Conservation (phyloP, 768 basidiomycete species). For the Phanerochaete sordida region DNA sequence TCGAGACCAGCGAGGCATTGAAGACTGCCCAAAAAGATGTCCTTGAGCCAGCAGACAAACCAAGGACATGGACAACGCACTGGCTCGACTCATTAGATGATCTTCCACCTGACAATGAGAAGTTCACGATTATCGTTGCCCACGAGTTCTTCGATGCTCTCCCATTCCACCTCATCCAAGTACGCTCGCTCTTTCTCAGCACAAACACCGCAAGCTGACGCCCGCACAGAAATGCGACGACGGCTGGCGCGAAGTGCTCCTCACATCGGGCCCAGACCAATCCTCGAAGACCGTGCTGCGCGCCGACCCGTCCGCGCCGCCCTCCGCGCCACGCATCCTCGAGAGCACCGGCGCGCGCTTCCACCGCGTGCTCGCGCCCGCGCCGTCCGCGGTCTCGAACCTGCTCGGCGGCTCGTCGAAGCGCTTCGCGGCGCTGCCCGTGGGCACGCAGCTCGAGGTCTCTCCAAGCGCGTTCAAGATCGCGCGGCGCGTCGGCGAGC, state of each 20-base stretch:
- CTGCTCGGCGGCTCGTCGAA: slow-evolving; percentile 63
- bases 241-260: slow-evolving; percentile 86
- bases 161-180: slow-evolving; percentile 88
- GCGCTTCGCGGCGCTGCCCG: slow-evolving; percentile 64
- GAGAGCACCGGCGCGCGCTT: slow-evolving; percentile 32
- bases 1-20: slow-evolving; percentile 77
- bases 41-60: slow-evolving; percentile 33
- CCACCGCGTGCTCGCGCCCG: slow-evolving; percentile 61
- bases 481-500: slow-evolving; percentile 62
- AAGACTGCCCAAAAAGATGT: slow-evolving; percentile 56
- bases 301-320: slow-evolving; percentile 1
- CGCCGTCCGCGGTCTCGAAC: slow-evolving; percentile 48
- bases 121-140: slow-evolving; percentile 84
- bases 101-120: slow-evolving; percentile 43
- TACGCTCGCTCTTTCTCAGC: slow-evolving; percentile 27
- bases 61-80: slow-evolving; percentile 36
- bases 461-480: slow-evolving; percentile 67
- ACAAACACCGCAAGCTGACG: background rate
- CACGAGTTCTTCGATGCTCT: slow-evolving; percentile 99
- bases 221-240: slow-evolving; percentile 59
- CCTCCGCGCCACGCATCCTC: background rate
- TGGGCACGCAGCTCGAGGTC: slow-evolving; percentile 78
- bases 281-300: slow-evolving; percentile 25
- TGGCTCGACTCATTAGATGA: slow-evolving; percentile 81
- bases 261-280: slow-evolving; percentile 47